Base-by-base conservation (phyloP, 2,329 filamentous ascomycete genomes). In the Fusarium pseudonygamai region DNA sequence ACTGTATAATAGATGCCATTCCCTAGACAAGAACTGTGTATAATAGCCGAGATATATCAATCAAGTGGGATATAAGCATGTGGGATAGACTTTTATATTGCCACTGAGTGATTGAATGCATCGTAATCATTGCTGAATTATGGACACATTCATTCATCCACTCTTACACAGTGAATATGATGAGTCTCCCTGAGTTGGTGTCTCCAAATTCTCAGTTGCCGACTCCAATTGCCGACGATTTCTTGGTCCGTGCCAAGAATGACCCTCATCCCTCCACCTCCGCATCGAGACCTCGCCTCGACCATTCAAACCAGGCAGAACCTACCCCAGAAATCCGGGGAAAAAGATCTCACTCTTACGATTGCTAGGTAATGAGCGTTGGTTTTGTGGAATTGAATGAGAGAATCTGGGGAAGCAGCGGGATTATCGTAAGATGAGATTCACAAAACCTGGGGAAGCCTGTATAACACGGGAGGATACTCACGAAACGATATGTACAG, bases 151-250 rank as follows among this genome's bases (percentile, higher is more conserved):
- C 16, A 36, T 8, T 26, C 47, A 10, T 32, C 8, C 22, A 37
- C 34, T 40, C 11, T 18, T 28, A 39, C 34, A 28, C 20, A 10
- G 34, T 28, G 26, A 40, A 37, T 39, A 37, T 28, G 50, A 53
- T 16, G 50, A 16, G 16, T 37, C 3, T 47, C 11, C 22, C 49
- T 22, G 30, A 20, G 14, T n/a, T 22, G 20, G 13, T 24, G 28
- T 58, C 63, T 57, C 49, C 42, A 50, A 73, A 20, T 53, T 52
- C 30, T 16, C 32, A 26, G 70, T 77, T 77, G 75, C 75, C 75
- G 75, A 77, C 74, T 71, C 50, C 64, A 77, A 78, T 61, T 77
- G 75, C 75, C 75, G 75, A 77, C 32, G 30, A 30, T 36, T 61
- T 40, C 72, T 71, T 74, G 74, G 75, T 74, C 76, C 74, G 64